phyloP scores from a whole-genome alignment of 306 rosid genomes.

The Prosopis cineraria region DNA sequence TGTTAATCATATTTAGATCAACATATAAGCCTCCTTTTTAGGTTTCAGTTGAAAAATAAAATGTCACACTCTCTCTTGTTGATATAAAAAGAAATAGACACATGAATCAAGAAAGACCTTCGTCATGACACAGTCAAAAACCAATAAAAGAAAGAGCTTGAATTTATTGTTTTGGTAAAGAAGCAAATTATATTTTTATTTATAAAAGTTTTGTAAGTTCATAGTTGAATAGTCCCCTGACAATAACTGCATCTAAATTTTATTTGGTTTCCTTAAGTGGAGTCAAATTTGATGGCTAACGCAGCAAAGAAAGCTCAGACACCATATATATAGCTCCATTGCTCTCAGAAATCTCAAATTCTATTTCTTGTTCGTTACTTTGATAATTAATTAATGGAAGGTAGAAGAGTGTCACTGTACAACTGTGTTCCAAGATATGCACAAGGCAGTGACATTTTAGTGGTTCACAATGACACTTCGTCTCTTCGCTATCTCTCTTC shows the following conservation, averaged over 20 bases:
- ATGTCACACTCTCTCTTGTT: neutral
- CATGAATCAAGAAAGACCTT: too few relatives aligned
- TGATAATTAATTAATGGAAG: slow-evolving; percentile 27
- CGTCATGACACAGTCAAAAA: too few relatives aligned
- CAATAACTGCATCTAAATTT: neutral
- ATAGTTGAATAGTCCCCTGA: neutral
- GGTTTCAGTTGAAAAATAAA: too few relatives aligned
- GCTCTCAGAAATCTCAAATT: neutral
- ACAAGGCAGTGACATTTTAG: slow-evolving; percentile 41
- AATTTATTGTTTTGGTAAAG: too few relatives aligned
- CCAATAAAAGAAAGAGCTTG: neutral
- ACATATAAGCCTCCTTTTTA: too few relatives aligned
- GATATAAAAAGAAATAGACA: too few relatives aligned
- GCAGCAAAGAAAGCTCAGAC: neutral
- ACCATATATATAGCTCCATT: neutral
- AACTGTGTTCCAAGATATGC: slow-evolving; percentile 44
- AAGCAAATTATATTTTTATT: too few relatives aligned
- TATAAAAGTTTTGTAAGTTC: neutral
- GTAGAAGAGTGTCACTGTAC: neutral
- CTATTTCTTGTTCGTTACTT: neutral
- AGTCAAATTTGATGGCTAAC: neutral
- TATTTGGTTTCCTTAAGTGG: neutral
- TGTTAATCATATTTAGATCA: too few relatives aligned
- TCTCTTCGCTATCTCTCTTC: slow-evolving; percentile 33
- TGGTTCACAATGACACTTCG: slow-evolving; percentile 43